Evolutionary conservation across 306 rosid genomes (phyloP), one percentile per base, ranked within the genome.

Genomic region (Pyrus bretschneideri): DNA sequence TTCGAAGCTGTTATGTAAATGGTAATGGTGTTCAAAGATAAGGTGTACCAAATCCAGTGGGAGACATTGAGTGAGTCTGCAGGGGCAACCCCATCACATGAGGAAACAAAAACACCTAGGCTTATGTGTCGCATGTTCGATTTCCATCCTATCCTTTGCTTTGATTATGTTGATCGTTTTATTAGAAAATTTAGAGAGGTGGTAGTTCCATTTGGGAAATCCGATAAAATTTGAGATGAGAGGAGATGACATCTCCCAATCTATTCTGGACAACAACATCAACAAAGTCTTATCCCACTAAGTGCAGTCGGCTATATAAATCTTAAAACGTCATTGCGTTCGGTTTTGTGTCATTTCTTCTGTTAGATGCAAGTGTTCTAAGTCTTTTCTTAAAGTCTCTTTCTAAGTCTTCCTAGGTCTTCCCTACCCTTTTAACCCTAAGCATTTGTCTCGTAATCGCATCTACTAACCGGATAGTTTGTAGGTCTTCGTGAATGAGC

Each of bases 281-380:
- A 33, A 35, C 40, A 35, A 35, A 35, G 2, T 0, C 9, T 35
- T 6, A 35, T 35, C 9, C 2, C 2, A 35, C 2, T 6, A 6
- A 6, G 40, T 35, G 40, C 2, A 35, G 40, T 35, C 40, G 9
- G 2, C 9, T 35, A 35, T 35, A 35, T 35, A 9, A 35, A 35
- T 35, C 0, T 0, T 35, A 35, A 7, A 35, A 35, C 8, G 9
- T 1, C 0, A 35, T 35, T 35, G 0, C 2, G 40, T 0, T 35
- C 40, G 9, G 40, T 35, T 35, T 6, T 35, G 40, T 35, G 40
- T 35, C 9, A 35, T 35, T 35, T 35, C 9, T 35, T 7, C 0
- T 35, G 40, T 35, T 35, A 35, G 40, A 35, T 35, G 0, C 9
- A 35, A 35, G 9, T 35, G 6, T 7, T 35, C 2, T 1, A 35